A percentile compares a stretch with the other conserved stretches of the same genome.
Evolutionary conservation across 1,284 basidiomycete genomes (phyloP).

Genomic region (Ganoderma lucidum): DNA sequence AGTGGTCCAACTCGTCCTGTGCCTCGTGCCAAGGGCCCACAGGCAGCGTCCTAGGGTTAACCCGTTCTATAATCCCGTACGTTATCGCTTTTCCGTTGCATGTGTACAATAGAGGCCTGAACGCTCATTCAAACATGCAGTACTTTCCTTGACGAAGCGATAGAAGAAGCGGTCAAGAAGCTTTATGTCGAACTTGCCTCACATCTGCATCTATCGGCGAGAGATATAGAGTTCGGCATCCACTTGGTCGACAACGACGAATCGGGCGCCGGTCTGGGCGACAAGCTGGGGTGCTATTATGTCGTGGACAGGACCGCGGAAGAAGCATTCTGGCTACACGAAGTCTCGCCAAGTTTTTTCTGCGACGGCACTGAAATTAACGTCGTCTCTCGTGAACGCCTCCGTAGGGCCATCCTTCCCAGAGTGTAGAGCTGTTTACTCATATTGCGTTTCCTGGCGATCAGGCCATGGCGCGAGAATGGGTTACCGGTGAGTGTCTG

Average conservation of each 20-base stretch:
- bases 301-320: constrained; percentile 17
- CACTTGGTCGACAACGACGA: background rate
- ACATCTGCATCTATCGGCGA: background rate
- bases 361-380: background rate
- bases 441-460: background rate
- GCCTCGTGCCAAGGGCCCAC: background rate
- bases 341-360: constrained; percentile 7
- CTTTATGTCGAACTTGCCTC: background rate
- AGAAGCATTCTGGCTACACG: constrained; percentile 31
- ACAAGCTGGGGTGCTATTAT: constrained; percentile 31
- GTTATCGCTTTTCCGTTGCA: background rate
- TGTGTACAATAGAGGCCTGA: background rate
- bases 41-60: background rate
- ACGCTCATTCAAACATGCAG: background rate
- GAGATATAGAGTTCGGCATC: background rate
- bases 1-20: background rate
- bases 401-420: constrained; percentile 17
- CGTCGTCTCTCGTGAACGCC: constrained; percentile 16
- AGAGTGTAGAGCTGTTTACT: background rate
- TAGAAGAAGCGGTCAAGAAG: background rate
- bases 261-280: background rate
- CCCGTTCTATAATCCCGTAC: background rate
- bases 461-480: background rate
- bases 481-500: background rate
- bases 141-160: background rate